Evolutionary conservation across 2,329 filamentous ascomycete genomes (phyloP).

Genomic region (Botrytis fragariae): DNA sequence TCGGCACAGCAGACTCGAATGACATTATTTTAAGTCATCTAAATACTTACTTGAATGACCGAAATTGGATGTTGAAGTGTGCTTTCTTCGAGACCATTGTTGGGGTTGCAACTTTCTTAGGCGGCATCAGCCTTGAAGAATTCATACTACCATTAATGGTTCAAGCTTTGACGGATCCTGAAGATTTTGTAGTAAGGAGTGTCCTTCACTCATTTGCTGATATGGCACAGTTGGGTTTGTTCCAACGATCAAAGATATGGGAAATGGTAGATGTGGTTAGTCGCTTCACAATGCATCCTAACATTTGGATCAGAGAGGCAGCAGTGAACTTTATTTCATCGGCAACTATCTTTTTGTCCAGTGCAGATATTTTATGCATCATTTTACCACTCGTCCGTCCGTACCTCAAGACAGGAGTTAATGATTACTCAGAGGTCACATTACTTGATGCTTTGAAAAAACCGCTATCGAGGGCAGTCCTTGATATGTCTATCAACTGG

Average conservation of each 20-base stretch:
- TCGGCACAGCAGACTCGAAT: conserved; percentile 85
- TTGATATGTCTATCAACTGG: conserved; percentile 86
- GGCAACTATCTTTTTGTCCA: conserved; percentile 70
- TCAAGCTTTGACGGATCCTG: conserved; percentile 86
- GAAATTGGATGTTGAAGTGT: conserved; percentile 94
- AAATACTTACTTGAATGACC: conserved; percentile 95
- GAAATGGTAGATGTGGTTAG: conserved; percentile 81
- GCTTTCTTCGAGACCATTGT: conserved; percentile 96
- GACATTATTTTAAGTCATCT: conserved; percentile 95
- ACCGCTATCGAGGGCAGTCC: conserved; percentile 73
- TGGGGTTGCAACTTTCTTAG: conserved; percentile 86
- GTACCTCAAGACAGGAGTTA: conserved; percentile 72
- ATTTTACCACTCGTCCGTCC: conserved; percentile 76
- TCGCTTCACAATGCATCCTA: conserved; percentile 89
- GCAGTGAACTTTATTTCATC: conserved; percentile 79
- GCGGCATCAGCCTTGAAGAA: conserved; percentile 84
- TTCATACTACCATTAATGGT: conserved; percentile 96
- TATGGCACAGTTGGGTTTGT: conserved; percentile 81
- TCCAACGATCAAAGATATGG: conserved; percentile 82
- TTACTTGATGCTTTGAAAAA: conserved; percentile 81
- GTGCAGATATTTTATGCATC: conserved; percentile 80
- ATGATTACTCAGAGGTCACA: conserved; percentile 67
- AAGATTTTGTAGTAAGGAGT: conserved; percentile 91
- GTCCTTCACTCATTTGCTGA: conserved; percentile 84
- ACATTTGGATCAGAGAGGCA: conserved; percentile 91